phyloP scores from a whole-genome alignment of 805 yeast species.

The Yarrowia sp. region DNA sequence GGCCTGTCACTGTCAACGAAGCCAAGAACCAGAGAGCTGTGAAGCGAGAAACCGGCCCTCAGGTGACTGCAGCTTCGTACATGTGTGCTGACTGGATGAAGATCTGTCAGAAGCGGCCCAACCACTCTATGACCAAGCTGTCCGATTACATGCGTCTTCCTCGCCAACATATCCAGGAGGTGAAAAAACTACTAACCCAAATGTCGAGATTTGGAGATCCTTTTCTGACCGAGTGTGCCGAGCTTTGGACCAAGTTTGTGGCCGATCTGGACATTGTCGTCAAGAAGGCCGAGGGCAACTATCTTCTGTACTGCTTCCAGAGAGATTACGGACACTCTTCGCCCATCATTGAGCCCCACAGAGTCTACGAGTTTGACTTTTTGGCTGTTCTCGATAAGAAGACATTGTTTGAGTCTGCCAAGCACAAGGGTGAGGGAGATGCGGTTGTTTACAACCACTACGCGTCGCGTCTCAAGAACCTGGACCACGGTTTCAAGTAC shows the following conservation, averaged over 20 bases:
- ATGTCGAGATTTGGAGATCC: conserved; percentile 27
- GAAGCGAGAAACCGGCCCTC: conserved; percentile 1
- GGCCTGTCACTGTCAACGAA: conserved; percentile 18
- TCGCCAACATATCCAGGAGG: conserved; percentile 12
- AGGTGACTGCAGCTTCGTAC: conserved; percentile 16
- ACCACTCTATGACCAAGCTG: conserved; percentile 8
- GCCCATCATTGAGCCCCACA: conserved; percentile 18
- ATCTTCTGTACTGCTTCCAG: conserved; percentile 21
- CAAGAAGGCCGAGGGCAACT: conserved; percentile 25
- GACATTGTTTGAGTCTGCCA: conserved; percentile 18
- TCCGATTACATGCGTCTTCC: conserved; percentile 22
- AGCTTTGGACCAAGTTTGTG: conserved; percentile 24
- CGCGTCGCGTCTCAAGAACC: background rate
- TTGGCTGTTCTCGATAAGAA: conserved; percentile 7
- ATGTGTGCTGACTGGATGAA: conserved; percentile 33
- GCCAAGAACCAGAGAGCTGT: conserved; percentile 10
- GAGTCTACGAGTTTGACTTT: conserved; percentile 23
- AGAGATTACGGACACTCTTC: conserved; percentile 14
- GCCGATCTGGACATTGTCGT: conserved; percentile 5
- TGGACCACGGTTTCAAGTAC: conserved; percentile 19
- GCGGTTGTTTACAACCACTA: conserved; percentile 7
- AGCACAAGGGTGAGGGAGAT: conserved; percentile 20
- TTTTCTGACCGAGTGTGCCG: conserved; percentile 9
- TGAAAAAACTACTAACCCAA: conserved; percentile 15
- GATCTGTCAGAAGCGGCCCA: background rate